Evolutionary conservation across 2,329 filamentous ascomycete genomes (phyloP).

Genomic region (Cercospora brassicicola): DNA sequence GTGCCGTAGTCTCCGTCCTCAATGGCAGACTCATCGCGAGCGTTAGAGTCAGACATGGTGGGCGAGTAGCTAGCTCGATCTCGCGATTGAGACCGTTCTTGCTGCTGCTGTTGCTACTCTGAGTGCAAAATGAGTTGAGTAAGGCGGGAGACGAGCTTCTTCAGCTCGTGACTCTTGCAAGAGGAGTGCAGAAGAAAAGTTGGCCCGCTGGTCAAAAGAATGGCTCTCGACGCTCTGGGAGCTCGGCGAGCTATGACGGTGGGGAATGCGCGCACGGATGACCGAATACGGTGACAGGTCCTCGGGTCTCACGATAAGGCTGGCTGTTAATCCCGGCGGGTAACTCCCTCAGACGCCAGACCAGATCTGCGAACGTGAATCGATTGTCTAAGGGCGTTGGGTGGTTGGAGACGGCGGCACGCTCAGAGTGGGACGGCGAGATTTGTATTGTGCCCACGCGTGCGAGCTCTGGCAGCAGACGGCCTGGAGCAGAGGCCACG

Average conservation of each 20-base stretch:
- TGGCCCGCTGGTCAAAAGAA: slow-evolving; percentile 2
- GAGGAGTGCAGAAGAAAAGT: slow-evolving; percentile 4
- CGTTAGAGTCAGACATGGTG: slow-evolving; percentile 26
- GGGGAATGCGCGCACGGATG: not conserved
- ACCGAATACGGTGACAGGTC: slow-evolving; percentile 9
- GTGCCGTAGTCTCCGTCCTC: slow-evolving; percentile 45
- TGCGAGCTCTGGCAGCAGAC: not conserved
- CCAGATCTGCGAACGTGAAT: slow-evolving; percentile 1
- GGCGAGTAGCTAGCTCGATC: slow-evolving; percentile 12
- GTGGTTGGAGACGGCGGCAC: not conserved
- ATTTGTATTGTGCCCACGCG: not conserved
- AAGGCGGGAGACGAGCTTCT: slow-evolving; percentile 2
- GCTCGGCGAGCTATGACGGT: slow-evolving; percentile 10
- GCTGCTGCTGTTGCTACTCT: not conserved
- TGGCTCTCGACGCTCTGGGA: not conserved
- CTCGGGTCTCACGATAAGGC: slow-evolving; percentile 13
- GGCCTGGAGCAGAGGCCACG: not conserved
- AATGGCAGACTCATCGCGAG: slow-evolving; percentile 18
- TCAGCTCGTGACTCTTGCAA: slow-evolving; percentile 8
- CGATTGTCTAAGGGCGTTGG: not conserved
- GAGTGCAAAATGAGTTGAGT: not conserved
- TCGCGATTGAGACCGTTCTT: not conserved
- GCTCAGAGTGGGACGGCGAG: not conserved
- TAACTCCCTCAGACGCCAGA: not conserved
- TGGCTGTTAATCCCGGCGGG: slow-evolving; percentile 2